Evolutionary conservation across 2,329 filamentous ascomycete genomes (phyloP).

Genomic region (Ophiognomonia clavigignenti-juglandacearum): DNA sequence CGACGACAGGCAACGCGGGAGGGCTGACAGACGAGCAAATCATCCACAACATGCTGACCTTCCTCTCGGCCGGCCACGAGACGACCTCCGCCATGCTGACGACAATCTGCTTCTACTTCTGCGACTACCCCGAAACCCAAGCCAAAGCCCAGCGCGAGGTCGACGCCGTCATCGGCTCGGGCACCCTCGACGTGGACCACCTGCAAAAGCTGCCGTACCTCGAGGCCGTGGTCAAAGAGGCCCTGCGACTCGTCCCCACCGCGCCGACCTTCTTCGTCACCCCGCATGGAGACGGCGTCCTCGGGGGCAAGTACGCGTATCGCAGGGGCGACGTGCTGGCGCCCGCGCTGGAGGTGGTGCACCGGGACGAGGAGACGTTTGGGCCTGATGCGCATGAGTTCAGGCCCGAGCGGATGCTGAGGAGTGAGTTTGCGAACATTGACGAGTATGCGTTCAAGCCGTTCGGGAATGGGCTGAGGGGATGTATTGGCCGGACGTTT

Average conservation of each 20-base stretch:
- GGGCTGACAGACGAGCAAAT: slow-evolving; percentile 36
- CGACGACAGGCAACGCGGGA: too few relatives aligned
- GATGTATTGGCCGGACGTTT: slow-evolving; percentile 47
- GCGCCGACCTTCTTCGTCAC: slow-evolving; percentile 40
- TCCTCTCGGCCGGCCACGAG: slow-evolving; percentile 37
- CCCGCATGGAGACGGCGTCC: slow-evolving; percentile 32
- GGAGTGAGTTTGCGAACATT: slow-evolving; percentile 35
- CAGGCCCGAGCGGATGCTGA: slow-evolving; percentile 57
- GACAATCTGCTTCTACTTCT: slow-evolving; percentile 29
- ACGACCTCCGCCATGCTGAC: slow-evolving; percentile 50
- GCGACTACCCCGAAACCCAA: slow-evolving; percentile 39
- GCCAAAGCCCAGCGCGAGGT: slow-evolving; percentile 50
- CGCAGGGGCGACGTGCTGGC: slow-evolving; percentile 38
- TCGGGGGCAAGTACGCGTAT: slow-evolving; percentile 51
- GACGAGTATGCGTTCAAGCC: slow-evolving; percentile 42
- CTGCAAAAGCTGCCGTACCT: slow-evolving; percentile 49
- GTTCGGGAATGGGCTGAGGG: slow-evolving; percentile 48
- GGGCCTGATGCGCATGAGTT: slow-evolving; percentile 54
- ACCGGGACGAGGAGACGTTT: slow-evolving; percentile 52
- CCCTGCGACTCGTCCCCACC: slow-evolving; percentile 45
- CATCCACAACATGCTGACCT: slow-evolving; percentile 1
- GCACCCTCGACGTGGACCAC: slow-evolving; percentile 39
- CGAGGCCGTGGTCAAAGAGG: slow-evolving; percentile 49
- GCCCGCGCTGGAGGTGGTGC: slow-evolving; percentile 40
- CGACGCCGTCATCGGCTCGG: slow-evolving; percentile 42